Evolutionary conservation across 106 monocot species (phyloP).

Genomic region (Dendrobium huoshanense): DNA sequence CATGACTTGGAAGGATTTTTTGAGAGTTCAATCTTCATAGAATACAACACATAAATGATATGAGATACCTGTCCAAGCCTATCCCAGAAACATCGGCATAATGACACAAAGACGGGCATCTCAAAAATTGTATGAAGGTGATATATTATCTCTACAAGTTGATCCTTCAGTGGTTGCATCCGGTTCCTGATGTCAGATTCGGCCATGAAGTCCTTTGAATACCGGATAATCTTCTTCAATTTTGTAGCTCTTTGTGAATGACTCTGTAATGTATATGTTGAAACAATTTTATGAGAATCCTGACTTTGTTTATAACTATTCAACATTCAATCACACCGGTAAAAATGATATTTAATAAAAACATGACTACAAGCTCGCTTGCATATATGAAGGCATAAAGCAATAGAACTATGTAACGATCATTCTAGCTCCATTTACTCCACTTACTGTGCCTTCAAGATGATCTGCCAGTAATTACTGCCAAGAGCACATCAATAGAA

Average conservation of each 20-base stretch:
- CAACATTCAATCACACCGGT: no score
- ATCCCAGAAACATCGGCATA: constrained; percentile 90
- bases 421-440: no score
- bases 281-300: not conserved
- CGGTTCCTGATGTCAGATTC: constrained; percentile 77
- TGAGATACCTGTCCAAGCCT: constrained; percentile 80
- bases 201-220: constrained; percentile 63
- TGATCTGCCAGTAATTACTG: not conserved
- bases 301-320: no score
- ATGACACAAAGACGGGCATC: constrained; percentile 61
- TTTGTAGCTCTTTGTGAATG: constrained; percentile 59
- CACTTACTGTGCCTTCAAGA: no score
- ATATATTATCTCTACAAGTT: constrained; percentile 58
- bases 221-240: constrained; percentile 86
- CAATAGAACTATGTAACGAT: no score
- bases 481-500: not conserved
- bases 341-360: no score
- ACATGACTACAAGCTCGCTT: no score
- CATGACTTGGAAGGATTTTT: no score
- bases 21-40: no score
- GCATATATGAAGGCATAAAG: no score
- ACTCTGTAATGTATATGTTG: constrained; percentile 32
- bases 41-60: not conserved
- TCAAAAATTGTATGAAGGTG: constrained; percentile 65
- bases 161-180: constrained; percentile 84